Evolutionary conservation across 345 rosid genomes (phyloP), one percentile per base, ranked within the genome.

Genomic region (Aquilaria malaccensis): DNA sequence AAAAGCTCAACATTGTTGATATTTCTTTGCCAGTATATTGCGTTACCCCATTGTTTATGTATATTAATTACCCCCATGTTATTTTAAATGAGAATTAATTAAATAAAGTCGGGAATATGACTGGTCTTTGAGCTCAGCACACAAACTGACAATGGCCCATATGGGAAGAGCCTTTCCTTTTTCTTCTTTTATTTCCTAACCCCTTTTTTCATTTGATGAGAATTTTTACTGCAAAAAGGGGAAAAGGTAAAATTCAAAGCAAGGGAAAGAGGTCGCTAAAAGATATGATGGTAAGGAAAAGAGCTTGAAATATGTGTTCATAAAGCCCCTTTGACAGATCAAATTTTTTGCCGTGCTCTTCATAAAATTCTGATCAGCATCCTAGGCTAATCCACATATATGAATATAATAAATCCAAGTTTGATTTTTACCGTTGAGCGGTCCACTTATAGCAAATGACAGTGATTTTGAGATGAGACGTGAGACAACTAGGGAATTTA

Each of bases 251-350:
- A 69, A 60, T 50, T 57, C 70, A 64, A 72, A 66, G 72, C 43
- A 13, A 57, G 62, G 37, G 46, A 53, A 63, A 65, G 10, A 0
- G 3, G 6, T 64, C 13, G 56, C 43, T 37, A 37, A 53, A 33
- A 48, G 52, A 67, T 55, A 67, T 66, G 48, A 62, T 57, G 55
- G 43, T 55, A 41, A 30, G 30, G 61, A 78, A 76, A 75, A 70
- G 73, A 78, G 78, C 66, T 74, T 58, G 81, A 74, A 79, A 72
- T 76, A 65, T 76, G 81, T 72, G 78, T 77, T 49, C 74, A 15
- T 62, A 79, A 82, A 79, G 83, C 64, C 72, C 70, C 78, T 76
- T 67, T 69, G 59, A 47, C 52, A 22, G 30, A 49, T 54, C 59
- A 31, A 58, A 67, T 74, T 22, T 7, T 55, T 66, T 46, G 58